Evolutionary conservation across 805 yeast species (phyloP).

Genomic region (Yarrowia yakushimensis): DNA sequence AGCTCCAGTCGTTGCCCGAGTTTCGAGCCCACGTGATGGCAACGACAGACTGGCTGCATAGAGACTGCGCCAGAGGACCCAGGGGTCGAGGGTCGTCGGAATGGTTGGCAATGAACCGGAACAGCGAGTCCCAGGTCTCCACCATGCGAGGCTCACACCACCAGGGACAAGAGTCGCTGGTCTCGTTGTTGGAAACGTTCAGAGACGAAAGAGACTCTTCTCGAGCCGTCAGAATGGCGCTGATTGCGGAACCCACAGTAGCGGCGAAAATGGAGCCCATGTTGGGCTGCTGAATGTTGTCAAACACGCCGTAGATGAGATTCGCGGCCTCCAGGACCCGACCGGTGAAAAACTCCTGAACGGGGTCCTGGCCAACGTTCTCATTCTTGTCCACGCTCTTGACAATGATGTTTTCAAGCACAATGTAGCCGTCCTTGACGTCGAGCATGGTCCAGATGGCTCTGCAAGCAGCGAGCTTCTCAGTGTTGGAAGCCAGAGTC

Average conservation of each 20-base stretch:
- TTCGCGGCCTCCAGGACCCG: constrained; percentile 1
- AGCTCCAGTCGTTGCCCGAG: constrained; percentile 1
- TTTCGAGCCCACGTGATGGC: neutral
- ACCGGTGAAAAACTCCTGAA: neutral
- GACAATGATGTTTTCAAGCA: constrained; percentile 1
- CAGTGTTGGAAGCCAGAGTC: constrained; percentile 26
- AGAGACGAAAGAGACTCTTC: neutral
- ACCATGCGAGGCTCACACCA: neutral
- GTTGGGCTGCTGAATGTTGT: neutral
- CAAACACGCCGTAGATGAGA: neutral
- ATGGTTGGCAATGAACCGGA: neutral
- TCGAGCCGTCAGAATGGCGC: neutral
- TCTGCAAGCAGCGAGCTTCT: constrained; percentile 6
- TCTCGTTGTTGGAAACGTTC: neutral
- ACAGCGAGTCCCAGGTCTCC: constrained; percentile 4
- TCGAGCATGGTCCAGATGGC: constrained; percentile 21
- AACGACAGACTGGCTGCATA: neutral
- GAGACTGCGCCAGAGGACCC: neutral
- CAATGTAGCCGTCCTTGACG: neutral
- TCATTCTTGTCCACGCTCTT: neutral
- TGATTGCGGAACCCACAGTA: neutral
- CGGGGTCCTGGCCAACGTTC: neutral
- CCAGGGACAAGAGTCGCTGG: neutral
- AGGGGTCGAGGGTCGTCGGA: neutral
- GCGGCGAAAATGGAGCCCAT: neutral